A percentile compares a stretch with the other conserved stretches of the same genome.
phyloP scores from a whole-genome alignment of 495 filamentous ascomycete species.

The Massariosphaeria phaeospora region DNA sequence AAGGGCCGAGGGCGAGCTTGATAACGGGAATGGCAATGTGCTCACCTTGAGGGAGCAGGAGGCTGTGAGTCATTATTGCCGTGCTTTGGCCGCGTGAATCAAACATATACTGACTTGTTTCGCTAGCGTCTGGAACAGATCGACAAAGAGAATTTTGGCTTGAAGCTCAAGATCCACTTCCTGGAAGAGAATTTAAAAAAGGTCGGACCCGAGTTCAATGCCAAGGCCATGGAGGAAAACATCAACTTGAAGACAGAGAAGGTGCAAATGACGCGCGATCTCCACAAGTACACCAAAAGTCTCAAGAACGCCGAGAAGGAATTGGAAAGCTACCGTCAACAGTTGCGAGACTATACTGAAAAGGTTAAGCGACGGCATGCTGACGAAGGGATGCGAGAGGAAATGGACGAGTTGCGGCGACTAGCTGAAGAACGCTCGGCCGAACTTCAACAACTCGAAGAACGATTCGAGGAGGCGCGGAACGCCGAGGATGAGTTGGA shows the following conservation, averaged over 20 bases:
- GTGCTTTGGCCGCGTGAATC: too few relatives aligned
- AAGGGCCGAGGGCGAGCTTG: constrained; percentile 62
- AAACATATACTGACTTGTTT: constrained; percentile 11
- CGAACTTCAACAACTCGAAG: constrained; percentile 35
- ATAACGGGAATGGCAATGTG: constrained; percentile 83
- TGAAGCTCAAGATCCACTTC: constrained; percentile 78
- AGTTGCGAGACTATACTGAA: constrained; percentile 72
- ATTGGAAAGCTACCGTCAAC: constrained; percentile 68
- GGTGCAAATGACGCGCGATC: constrained; percentile 78
- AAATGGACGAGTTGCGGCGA: constrained; percentile 54
- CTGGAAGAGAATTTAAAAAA: constrained; percentile 75
- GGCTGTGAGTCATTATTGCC: too few relatives aligned
- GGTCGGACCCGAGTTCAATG: constrained; percentile 79
- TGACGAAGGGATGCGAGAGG: constrained; percentile 56
- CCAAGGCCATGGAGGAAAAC: constrained; percentile 84
- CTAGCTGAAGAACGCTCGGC: constrained; percentile 43
- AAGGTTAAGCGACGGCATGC: constrained; percentile 69
- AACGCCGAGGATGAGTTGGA: constrained; percentile 16
- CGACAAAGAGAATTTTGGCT: constrained; percentile 82
- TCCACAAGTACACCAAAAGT: constrained; percentile 75
- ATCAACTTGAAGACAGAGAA: constrained; percentile 90
- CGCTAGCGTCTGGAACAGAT: constrained; percentile 77
- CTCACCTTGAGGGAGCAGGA: constrained; percentile 91
- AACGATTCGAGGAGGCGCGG: constrained; percentile 30
- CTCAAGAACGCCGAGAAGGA: constrained; percentile 74